phyloP scores from a whole-genome alignment of 2,329 filamentous ascomycete species.

The Microdochium bolleyi region DNA sequence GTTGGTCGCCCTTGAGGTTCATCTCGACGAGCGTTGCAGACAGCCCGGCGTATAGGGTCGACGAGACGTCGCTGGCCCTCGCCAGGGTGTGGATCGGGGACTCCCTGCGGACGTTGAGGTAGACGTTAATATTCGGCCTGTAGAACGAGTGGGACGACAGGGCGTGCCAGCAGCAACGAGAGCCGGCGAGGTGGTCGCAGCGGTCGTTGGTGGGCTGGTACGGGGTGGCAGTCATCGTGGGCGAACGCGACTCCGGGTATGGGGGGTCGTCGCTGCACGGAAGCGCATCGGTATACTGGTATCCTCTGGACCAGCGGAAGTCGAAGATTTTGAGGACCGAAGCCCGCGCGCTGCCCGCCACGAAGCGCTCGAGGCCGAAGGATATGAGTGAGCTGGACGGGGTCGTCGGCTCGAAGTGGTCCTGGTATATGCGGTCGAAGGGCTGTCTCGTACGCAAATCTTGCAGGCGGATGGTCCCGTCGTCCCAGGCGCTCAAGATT shows the following conservation, averaged over 20 bases:
- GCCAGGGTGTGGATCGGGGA: slow-evolving; percentile 36
- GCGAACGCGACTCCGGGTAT: slow-evolving; percentile 20
- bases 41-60: slow-evolving; percentile 41
- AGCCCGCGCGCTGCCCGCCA: slow-evolving; percentile 36
- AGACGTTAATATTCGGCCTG: slow-evolving; percentile 40
- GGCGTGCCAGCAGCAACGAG: slow-evolving; percentile 38
- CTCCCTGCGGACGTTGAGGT: slow-evolving; percentile 22
- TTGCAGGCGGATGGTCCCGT: slow-evolving; percentile 41
- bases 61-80: slow-evolving; percentile 35
- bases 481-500: slow-evolving; percentile 44
- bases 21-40: slow-evolving; percentile 38
- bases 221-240: slow-evolving; percentile 11
- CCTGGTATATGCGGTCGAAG: slow-evolving; percentile 40
- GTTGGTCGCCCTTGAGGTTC: slow-evolving; percentile 15
- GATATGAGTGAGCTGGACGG: slow-evolving; percentile 38
- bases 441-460: slow-evolving; percentile 40
- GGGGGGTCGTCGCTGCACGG: slow-evolving; percentile 32
- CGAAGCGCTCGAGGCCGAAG: slow-evolving; percentile 41
- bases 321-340: slow-evolving; percentile 43
- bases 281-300: slow-evolving; percentile 39
- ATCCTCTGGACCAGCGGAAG: slow-evolving; percentile 39
- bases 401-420: slow-evolving; percentile 40
- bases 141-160: slow-evolving; percentile 32
- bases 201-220: slow-evolving; percentile 5
- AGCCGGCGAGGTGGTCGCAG: slow-evolving; percentile 26